phyloP scores from a whole-genome alignment of 805 yeast genomes.

The Lachancea fermentati region DNA sequence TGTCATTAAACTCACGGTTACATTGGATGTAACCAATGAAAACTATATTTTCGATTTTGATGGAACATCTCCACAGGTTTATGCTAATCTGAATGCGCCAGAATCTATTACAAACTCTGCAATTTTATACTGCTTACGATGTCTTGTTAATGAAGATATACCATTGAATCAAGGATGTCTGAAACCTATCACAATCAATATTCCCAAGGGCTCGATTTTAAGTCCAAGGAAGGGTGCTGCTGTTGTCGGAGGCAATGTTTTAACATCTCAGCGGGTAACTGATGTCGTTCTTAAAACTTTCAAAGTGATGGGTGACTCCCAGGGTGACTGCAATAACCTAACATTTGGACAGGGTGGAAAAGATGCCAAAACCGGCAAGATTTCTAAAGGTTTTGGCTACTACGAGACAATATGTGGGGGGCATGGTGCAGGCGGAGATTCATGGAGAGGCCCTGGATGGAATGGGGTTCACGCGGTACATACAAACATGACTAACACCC shows the following conservation, averaged over 20 bases:
- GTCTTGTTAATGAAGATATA: constrained; percentile 78
- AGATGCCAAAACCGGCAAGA: constrained; percentile 38
- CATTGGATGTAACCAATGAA: constrained; percentile 45
- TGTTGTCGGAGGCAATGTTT: constrained; percentile 93
- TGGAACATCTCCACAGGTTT: constrained; percentile 82
- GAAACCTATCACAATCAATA: constrained; percentile 62
- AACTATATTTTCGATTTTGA: constrained; percentile 74
- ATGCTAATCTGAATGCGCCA: constrained; percentile 91
- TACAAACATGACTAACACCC: constrained; percentile 89
- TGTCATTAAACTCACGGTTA: constrained; percentile 49
- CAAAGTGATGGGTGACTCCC: constrained; percentile 88
- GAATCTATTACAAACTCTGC: constrained; percentile 86
- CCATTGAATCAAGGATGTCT: constrained; percentile 94
- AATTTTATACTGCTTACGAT: constrained; percentile 77
- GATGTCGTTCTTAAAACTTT: constrained; percentile 86
- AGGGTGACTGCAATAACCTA: constrained; percentile 91
- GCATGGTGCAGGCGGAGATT: constrained; percentile 85
- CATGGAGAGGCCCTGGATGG: constrained; percentile 52
- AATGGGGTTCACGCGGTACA: constrained; percentile 86
- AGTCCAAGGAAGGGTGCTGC: constrained; percentile 84
- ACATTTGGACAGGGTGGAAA: constrained; percentile 83
- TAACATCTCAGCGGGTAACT: constrained; percentile 89
- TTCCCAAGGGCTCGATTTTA: constrained; percentile 61
- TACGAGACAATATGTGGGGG: constrained; percentile 96
- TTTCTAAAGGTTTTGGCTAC: constrained; percentile 69